Base-by-base conservation (phyloP, 1,284 basidiomycete genomes). In the Austropuccinia psidii region DNA sequence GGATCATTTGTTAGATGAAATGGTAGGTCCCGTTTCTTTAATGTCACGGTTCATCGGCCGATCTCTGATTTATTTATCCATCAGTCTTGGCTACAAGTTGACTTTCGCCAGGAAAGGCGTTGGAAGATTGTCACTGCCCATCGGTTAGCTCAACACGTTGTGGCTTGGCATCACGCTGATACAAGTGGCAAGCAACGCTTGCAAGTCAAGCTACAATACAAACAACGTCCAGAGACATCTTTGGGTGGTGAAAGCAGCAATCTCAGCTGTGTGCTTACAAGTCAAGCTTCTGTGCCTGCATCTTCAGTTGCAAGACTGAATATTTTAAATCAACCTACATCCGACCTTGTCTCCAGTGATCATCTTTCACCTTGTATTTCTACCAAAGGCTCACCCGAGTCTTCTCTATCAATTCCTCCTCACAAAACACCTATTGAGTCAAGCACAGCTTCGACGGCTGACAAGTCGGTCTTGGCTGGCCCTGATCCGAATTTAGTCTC, bases 1-100 rank as follows among this genome's bases (percentile, higher is more conserved):
- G 91, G 96, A 98, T 81, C 91, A 93, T 81, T 83, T 98, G 35
- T 83, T 98, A 79, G 96, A 98, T 75, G 96, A 98, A 82, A 93
- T 98, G 92, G 91, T 91, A 75, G 77, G 85, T n/a, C n/a, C 83
- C 27, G 24, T 2, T 49, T 55, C 21, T 13, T 37, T 45, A 15
- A 4, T 19, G 27, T 37, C 1, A 33, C 21, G 21, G 52, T 45
- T 8, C 47, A 17, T 43, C 37, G 65, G 39, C 31, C 45, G 6
- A 27, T 39, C 11, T 19, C 58, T 55, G 15, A 45, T 50, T 35
- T 19, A 21, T n/a, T 17, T 37, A 37, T 33, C 17, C 45, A 31
- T 60, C 78, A 94, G 91, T 91, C 90, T 86, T 98, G 95, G 96
- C 89, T 99, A 85, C 90, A 93, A 58, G 87, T 87, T 17, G 96